Base-by-base conservation (phyloP, 2,329 filamentous ascomycete genomes). In the Thelonectria rubi region DNA sequence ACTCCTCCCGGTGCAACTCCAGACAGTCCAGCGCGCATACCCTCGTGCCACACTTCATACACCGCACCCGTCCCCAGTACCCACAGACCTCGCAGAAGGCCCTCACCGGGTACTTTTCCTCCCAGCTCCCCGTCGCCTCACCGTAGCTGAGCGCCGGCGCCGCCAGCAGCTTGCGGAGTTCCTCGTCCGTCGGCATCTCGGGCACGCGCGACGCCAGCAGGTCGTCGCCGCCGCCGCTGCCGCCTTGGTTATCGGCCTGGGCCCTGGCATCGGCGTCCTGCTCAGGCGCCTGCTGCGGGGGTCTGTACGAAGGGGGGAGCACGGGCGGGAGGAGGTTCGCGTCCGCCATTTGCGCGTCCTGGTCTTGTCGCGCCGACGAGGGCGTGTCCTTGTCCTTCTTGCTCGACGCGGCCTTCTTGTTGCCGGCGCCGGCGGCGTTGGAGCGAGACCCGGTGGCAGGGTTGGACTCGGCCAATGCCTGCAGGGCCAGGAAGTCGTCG, bases 21-120 rank as follows among this genome's bases (percentile, higher is more conserved):
- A 93, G 82, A 71, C 91, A 94, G 61, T 91, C 88, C 67, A 94
- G 76, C 40, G 90, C 91, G 74, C 91, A 94, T n/a, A 92, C 88
- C 69, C 89, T 83, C 47, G 85, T 86, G n/a, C 91, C 91, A 77
- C 91, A 94, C 79, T 91, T 92, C 75, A 89, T 84, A 78, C 91
- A 94, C 75, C 84, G 85, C 47, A 92, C 88, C 42, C 88, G 81
- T 2, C 91, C 91, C 91, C 91, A 94, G 76, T 93, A 94, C 14
- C 91, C 91, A 73, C 91, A 94, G 32, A 93, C 87, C 73, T 90
- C 89, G 76, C 91, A 94, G 75, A 94, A 94, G 37, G 80, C 79
- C 61, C 91, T 81, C 48, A 80, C 79, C 2, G 90, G 88, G 65
- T 87, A 87, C 69, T 71, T 75, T 14, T 67, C 68, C 47, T 76